Conservation (phyloP, 1,139 yeast species). For the Yamadazyma taylorii region DNA sequence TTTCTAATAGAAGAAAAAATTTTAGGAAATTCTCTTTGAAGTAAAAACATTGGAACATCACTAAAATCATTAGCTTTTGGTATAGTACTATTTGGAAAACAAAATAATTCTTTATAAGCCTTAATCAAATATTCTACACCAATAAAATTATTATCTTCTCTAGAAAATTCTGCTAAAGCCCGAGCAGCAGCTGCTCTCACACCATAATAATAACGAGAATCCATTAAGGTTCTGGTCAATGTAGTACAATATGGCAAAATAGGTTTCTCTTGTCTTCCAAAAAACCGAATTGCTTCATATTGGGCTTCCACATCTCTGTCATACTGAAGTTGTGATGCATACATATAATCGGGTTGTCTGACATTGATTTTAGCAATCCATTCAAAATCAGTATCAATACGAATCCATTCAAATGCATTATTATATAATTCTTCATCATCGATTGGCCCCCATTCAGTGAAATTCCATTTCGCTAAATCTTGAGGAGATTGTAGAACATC, state of each 20-base stretch:
- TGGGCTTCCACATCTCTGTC: slow-evolving; percentile 98
- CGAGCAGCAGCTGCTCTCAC: slow-evolving; percentile 84
- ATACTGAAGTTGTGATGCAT: slow-evolving; percentile 86
- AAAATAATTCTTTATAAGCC: slow-evolving; percentile 68
- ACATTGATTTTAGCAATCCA: slow-evolving; percentile 87
- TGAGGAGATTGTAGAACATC: slow-evolving; percentile 63
- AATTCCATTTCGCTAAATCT: slow-evolving; percentile 71
- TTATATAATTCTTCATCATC: slow-evolving; percentile 63
- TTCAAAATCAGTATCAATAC: slow-evolving; percentile 95
- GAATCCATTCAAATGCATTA: slow-evolving; percentile 96
- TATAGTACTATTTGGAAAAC: slow-evolving; percentile 63
- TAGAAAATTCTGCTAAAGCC: slow-evolving; percentile 71
- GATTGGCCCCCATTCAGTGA: slow-evolving; percentile 70
- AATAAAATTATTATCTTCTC: slow-evolving; percentile 57
- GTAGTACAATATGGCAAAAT: slow-evolving; percentile 70
- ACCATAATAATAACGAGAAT: slow-evolving; percentile 83
- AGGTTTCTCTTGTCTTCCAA: slow-evolving; percentile 61
- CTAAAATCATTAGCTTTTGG: slow-evolving; percentile 83
- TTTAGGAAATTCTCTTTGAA: slow-evolving; percentile 67
- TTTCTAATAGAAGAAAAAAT: slow-evolving; percentile 64
- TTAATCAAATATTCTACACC: slow-evolving; percentile 74
- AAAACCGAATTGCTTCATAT: slow-evolving; percentile 74
- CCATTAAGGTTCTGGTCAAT: slow-evolving; percentile 79
- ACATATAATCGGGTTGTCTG: slow-evolving; percentile 94
- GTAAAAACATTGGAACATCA: slow-evolving; percentile 63